These are phyloP conservation scores for Arthroderma uncinatum DNA, from an alignment of 2,329 filamentous ascomycete genomes.

Conservation along the genomic window DNA sequence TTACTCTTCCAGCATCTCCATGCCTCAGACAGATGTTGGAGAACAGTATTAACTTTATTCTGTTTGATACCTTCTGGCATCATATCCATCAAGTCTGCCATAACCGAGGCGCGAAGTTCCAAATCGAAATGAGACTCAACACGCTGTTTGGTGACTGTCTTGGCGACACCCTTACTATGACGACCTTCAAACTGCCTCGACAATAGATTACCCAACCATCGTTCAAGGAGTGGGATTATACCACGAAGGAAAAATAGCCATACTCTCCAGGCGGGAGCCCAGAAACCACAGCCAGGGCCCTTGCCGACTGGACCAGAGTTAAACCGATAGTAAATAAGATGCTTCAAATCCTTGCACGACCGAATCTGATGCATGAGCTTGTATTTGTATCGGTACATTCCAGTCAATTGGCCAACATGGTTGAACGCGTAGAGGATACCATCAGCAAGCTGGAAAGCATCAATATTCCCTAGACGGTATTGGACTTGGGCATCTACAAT, in stretches of 20 bases:
- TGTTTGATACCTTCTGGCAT: conserved; percentile 99
- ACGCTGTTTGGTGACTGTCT: conserved; percentile 97
- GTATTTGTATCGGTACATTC: conserved; percentile 99
- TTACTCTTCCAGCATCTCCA: conserved; percentile 99
- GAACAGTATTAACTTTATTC: conserved; percentile 95
- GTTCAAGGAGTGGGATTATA: conserved; percentile 89
- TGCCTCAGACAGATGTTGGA: conserved; percentile 93
- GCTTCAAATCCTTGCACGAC: conserved; percentile 97
- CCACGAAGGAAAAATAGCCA: conserved; percentile 99
- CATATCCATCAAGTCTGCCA: conserved; percentile 99
- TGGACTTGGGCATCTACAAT: conserved; percentile 98
- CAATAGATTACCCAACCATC: conserved; percentile 93
- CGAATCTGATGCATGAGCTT: conserved; percentile 99
- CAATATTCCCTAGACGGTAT: conserved; percentile 93
- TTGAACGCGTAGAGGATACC: conserved; percentile 99
- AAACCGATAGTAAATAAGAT: conserved; percentile 97
- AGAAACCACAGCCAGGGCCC: conserved; percentile 95
- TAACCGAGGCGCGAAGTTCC: conserved; percentile 91
- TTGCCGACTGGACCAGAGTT: conserved; percentile 95
- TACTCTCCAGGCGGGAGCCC: conserved; percentile 96
- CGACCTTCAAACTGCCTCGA: conserved; percentile 97
- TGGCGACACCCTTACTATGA: conserved; percentile 96
- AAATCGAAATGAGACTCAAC: conserved; percentile 98
- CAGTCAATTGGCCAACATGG: conserved; percentile 92
- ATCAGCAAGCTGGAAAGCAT: conserved; percentile 95